Conservation (phyloP, 2,329 filamentous ascomycete genomes). For the Aspergillus niger region DNA sequence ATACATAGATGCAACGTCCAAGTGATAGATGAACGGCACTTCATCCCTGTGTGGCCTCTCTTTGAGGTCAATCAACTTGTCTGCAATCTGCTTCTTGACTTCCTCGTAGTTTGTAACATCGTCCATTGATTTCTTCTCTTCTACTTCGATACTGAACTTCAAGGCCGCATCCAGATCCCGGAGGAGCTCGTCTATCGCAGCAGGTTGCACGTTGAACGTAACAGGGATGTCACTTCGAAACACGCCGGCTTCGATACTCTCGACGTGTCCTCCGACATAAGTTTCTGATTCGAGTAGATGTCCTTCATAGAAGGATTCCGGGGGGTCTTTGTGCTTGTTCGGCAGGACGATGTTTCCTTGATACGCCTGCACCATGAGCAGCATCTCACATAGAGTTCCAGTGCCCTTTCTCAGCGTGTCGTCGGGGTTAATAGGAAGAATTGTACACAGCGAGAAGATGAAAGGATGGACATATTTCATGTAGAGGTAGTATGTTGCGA, state of each 20-base stretch:
- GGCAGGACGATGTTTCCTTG: slow-evolving; percentile 87
- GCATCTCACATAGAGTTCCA: slow-evolving; percentile 98
- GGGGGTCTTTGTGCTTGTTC: slow-evolving; percentile 90
- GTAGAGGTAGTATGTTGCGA: slow-evolving; percentile 97
- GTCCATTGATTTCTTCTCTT: slow-evolving; percentile 79
- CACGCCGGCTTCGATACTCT: slow-evolving; percentile 97
- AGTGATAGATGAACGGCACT: slow-evolving; percentile 89
- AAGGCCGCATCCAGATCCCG: slow-evolving; percentile 84
- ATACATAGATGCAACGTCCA: slow-evolving; percentile 99
- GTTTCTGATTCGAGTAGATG: slow-evolving; percentile 96
- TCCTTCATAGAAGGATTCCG: slow-evolving; percentile 94
- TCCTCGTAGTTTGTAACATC: slow-evolving; percentile 81
- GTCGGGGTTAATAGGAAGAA: slow-evolving; percentile 88
- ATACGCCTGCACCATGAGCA: slow-evolving; percentile 98
- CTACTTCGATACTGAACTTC: slow-evolving; percentile 80
- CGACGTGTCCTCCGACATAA: slow-evolving; percentile 96
- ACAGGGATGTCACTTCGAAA: slow-evolving; percentile 95
- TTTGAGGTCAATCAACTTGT: slow-evolving; percentile 71
- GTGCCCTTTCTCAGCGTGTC: slow-evolving; percentile 94
- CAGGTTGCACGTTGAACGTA: slow-evolving; percentile 86
- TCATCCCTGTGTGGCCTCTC: slow-evolving; percentile 82
- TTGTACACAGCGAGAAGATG: slow-evolving; percentile 97
- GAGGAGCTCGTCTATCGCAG: slow-evolving; percentile 85
- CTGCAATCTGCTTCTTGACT: slow-evolving; percentile 78
- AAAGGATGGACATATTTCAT: slow-evolving; percentile 99